These are phyloP conservation scores for Leishmania gerbilli DNA, from an alignment of 208 protist genomes.

Conservation along the genomic window DNA sequence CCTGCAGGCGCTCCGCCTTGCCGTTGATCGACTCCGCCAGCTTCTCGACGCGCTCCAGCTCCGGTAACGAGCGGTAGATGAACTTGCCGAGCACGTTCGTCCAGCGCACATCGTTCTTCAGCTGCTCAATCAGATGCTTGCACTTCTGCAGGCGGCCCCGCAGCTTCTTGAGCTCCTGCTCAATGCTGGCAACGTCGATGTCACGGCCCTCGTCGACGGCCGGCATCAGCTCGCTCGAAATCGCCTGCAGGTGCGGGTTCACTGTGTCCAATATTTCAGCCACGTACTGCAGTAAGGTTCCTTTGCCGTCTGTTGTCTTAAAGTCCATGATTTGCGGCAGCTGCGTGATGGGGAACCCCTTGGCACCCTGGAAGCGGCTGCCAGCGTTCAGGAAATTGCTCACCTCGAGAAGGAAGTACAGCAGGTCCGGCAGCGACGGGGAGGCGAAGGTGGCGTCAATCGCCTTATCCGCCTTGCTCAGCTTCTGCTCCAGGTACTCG, in stretches of 20 bases:
- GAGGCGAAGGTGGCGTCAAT: slow-evolving; percentile 51
- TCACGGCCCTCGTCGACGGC: slow-evolving; percentile 46
- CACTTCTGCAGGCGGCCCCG: slow-evolving; percentile 48
- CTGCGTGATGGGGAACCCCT: slow-evolving; percentile 78
- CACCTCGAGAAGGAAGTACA: slow-evolving; percentile 60
- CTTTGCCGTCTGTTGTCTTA: slow-evolving; percentile 63
- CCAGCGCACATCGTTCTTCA: slow-evolving; percentile 62
- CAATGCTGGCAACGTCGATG: slow-evolving; percentile 59
- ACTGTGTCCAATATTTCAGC: slow-evolving; percentile 44
- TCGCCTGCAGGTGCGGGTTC: slow-evolving; percentile 42
- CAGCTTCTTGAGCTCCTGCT: slow-evolving; percentile 54
- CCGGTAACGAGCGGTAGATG: slow-evolving; percentile 42
- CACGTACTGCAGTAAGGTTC: slow-evolving; percentile 60
- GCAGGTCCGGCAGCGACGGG: slow-evolving; percentile 50
- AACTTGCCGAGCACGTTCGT: slow-evolving; percentile 67
- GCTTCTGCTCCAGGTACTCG: slow-evolving; percentile 61
- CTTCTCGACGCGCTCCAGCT: slow-evolving; percentile 52
- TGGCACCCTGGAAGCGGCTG: slow-evolving; percentile 68
- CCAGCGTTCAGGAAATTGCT: slow-evolving; percentile 85
- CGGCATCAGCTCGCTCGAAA: slow-evolving; percentile 62
- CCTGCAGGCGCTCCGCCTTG: slow-evolving; percentile 46
- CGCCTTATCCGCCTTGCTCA: slow-evolving; percentile 37
- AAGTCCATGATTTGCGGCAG: slow-evolving; percentile 72
- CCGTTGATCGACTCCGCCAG: slow-evolving; percentile 45
- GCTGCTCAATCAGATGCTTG: slow-evolving; percentile 43